phyloP scores from a whole-genome alignment of 805 yeast species.

The Ogataea trehaloabstinens region DNA sequence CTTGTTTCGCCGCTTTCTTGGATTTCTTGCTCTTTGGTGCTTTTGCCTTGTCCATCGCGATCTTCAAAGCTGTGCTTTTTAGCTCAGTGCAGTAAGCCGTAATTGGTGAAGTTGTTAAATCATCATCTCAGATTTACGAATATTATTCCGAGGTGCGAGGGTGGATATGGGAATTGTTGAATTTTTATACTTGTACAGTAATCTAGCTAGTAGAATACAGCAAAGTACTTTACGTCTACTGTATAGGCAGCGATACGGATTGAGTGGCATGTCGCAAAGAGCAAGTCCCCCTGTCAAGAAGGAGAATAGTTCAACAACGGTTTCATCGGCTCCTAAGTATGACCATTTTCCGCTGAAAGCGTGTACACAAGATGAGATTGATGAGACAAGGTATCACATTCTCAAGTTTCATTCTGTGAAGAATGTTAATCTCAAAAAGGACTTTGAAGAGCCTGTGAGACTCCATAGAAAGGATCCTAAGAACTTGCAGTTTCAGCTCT shows the following conservation, averaged over 20 bases:
- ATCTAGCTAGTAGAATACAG: too few relatives aligned
- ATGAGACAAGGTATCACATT: slow-evolving; percentile 73
- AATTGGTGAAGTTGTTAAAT: too few relatives aligned
- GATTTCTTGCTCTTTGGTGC: background rate
- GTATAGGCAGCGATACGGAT: too few relatives aligned
- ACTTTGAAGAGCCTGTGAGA: slow-evolving; percentile 80
- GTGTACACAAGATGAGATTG: slow-evolving; percentile 67
- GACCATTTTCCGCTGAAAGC: slow-evolving; percentile 64
- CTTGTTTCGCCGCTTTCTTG: background rate
- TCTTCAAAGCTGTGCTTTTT: too few relatives aligned
- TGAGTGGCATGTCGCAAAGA: slow-evolving; percentile 2
- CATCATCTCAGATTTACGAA: too few relatives aligned
- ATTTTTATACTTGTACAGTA: too few relatives aligned
- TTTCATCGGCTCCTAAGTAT: slow-evolving; percentile 17
- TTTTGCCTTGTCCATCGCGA: slow-evolving; percentile 3
- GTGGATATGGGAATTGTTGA: too few relatives aligned
- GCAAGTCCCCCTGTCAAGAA: background rate
- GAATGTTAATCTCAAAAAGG: slow-evolving; percentile 65
- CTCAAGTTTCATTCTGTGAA: slow-evolving; percentile 74
- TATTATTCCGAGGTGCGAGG: too few relatives aligned
- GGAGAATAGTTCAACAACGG: too few relatives aligned
- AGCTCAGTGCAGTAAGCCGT: too few relatives aligned
- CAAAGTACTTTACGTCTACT: too few relatives aligned
- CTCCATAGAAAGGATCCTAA: slow-evolving; percentile 93
- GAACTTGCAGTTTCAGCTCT: slow-evolving; percentile 81